phyloP scores from a whole-genome alignment of 768 basidiomycete genomes.

The Scleroderma bovista region DNA sequence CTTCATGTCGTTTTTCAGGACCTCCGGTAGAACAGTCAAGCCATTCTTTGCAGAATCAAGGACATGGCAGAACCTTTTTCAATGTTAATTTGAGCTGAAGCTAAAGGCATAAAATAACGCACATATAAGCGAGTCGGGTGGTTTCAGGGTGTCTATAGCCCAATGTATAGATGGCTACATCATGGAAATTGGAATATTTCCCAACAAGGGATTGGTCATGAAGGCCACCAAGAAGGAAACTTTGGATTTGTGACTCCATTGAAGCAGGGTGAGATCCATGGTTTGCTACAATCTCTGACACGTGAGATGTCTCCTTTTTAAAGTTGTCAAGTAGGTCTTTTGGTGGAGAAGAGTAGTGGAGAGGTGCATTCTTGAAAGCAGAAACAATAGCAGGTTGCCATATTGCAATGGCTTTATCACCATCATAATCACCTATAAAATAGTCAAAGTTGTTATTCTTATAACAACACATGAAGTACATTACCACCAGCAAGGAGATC shows the following conservation, averaged over 20 bases:
- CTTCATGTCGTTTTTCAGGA: conserved; percentile 26
- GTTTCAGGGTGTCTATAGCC: conserved; percentile 50
- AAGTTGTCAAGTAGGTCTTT: conserved; percentile 37
- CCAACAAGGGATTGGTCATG: conserved; percentile 44
- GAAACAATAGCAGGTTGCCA: conserved; percentile 54
- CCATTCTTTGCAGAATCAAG: conserved; percentile 64
- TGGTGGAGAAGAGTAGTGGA: conserved; percentile 47
- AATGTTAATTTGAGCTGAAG: background rate
- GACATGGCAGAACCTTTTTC: conserved; percentile 41
- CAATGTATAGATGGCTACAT: conserved; percentile 43
- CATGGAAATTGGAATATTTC: conserved; percentile 51
- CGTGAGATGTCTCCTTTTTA: conserved; percentile 2
- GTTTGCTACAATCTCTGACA: background rate
- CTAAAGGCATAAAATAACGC: conserved; percentile 14
- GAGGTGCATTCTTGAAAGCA: conserved; percentile 48
- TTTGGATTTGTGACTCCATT: conserved; percentile 37
- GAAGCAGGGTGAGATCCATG: background rate
- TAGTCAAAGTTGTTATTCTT: background rate
- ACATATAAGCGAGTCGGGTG: conserved; percentile 51
- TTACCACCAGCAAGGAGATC: conserved; percentile 62
- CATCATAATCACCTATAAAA: conserved; percentile 61
- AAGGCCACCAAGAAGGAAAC: conserved; percentile 46
- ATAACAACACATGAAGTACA: conserved; percentile 3
- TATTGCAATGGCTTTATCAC: conserved; percentile 54
- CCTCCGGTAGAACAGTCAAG: conserved; percentile 32